Percentiles rank a stretch among this genome's conserved stretches.
Conservation (phyloP, 2,329 filamentous ascomycete species). For the Dothideomycetes sp. region DNA sequence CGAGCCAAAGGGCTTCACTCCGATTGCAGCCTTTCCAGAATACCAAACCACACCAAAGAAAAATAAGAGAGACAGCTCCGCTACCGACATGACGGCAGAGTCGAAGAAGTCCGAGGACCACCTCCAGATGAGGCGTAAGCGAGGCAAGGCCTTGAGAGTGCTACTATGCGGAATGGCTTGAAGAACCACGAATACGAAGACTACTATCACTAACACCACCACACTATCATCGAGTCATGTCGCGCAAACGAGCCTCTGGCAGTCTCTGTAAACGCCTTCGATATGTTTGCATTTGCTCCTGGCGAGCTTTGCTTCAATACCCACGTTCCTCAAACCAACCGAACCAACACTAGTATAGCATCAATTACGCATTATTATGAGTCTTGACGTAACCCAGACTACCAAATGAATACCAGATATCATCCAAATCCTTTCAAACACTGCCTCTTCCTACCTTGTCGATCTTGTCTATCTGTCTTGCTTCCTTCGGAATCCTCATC, state of each 20-base stretch:
- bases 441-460: too few relatives aligned
- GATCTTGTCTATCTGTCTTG: too few relatives aligned
- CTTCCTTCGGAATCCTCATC: too few relatives aligned
- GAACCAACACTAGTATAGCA: neutral
- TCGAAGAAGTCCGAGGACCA: neutral
- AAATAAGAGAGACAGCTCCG: conserved; percentile 1
- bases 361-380: too few relatives aligned
- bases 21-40: neutral
- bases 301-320: neutral
- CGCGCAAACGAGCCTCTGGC: neutral
- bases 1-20: too few relatives aligned
- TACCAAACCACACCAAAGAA: neutral
- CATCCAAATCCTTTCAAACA: too few relatives aligned
- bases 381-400: too few relatives aligned
- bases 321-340: neutral
- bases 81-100: neutral
- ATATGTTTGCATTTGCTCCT: neutral
- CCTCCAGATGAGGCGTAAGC: neutral
- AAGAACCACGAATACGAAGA: neutral
- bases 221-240: neutral
- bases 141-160: conserved; percentile 1
- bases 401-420: too few relatives aligned
- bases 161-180: conserved; percentile 8
- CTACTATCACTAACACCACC: too few relatives aligned
- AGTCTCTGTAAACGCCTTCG: neutral